Conservation (phyloP, 2,329 filamentous ascomycete species). For the Arthrobotrys sphaeroides region DNA sequence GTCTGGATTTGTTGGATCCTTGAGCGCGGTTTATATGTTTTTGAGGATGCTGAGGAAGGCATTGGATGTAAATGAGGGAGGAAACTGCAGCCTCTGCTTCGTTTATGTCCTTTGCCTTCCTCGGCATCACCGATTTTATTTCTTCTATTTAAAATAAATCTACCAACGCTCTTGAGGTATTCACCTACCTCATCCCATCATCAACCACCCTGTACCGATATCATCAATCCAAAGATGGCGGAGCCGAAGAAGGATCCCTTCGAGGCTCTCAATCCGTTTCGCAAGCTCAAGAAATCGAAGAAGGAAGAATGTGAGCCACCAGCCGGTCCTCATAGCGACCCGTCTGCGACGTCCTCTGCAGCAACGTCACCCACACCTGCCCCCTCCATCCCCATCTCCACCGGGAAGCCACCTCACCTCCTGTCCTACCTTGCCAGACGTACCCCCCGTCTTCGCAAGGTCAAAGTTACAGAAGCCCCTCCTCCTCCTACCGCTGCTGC, state of each 20-base stretch:
- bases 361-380: neutral
- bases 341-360: neutral
- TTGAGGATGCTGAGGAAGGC: no score
- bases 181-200: neutral
- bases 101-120: neutral
- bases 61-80: no score
- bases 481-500: neutral
- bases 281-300: neutral
- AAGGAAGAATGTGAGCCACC: neutral
- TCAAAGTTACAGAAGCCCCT: no score
- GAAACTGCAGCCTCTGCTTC: no score
- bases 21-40: no score
- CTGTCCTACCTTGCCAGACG: no score
- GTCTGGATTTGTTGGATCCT: no score
- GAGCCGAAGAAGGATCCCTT: slow-evolving; percentile 25
- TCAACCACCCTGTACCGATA: no score
- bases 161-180: neutral
- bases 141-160: no score
- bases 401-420: neutral
- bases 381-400: neutral
- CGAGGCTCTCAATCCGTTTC: slow-evolving; percentile 13
- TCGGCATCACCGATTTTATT: neutral
- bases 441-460: no score
- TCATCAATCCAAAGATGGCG: neutral
- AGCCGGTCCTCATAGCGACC: no score